phyloP scores from a whole-genome alignment of 306 rosid genomes.

The Inga oerstediana region DNA sequence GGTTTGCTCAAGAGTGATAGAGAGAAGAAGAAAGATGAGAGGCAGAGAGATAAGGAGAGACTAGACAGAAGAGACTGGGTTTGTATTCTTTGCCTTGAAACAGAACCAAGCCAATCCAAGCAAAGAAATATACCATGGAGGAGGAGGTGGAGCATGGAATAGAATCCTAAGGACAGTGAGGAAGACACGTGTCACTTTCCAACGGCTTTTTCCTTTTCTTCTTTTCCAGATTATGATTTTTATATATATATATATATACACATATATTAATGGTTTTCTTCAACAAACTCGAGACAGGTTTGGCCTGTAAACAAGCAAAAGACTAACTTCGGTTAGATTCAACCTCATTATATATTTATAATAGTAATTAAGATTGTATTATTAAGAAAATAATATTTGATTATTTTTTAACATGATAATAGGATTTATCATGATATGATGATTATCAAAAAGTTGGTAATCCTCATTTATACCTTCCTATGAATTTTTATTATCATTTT shows the following conservation, averaged over 20 bases:
- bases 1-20: constrained; percentile 7
- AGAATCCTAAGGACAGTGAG: constrained; percentile 67
- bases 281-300: background rate
- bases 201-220: constrained; percentile 57
- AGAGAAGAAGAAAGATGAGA: constrained; percentile 21
- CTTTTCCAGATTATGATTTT: background rate
- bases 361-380: no score
- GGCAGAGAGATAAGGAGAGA: constrained; percentile 24
- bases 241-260: background rate
- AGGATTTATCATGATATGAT: no score
- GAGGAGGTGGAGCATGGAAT: constrained; percentile 46
- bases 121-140: constrained; percentile 38
- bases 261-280: background rate
- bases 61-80: background rate
- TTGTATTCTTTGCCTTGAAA: constrained; percentile 39
- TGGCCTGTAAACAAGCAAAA: background rate
- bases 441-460: no score
- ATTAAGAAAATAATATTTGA: no score
- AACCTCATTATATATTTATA: no score
- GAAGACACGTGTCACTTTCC: constrained; percentile 55
- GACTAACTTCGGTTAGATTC: no score
- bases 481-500: no score
- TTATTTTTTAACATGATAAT: no score
- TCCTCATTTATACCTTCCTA: no score
- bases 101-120: constrained; percentile 13